phyloP scores from a whole-genome alignment of 129 eudicot species.

The Kitagawia praeruptora region DNA sequence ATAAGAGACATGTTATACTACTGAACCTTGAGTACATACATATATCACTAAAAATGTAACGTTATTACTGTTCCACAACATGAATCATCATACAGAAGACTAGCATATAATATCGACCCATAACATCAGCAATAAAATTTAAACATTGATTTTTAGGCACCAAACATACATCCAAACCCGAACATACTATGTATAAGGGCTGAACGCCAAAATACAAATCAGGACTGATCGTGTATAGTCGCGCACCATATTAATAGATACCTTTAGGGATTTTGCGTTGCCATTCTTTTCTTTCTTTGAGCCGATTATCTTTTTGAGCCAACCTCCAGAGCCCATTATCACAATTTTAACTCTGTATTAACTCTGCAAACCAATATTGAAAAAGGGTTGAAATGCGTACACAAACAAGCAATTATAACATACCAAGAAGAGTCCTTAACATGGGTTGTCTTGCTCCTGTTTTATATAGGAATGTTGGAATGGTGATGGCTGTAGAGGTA shows the following conservation, averaged over 20 bases:
- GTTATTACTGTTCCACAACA: neutral
- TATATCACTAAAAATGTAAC: neutral
- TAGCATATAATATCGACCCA: neutral
- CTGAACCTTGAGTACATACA: neutral
- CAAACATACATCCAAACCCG: neutral
- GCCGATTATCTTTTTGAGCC: constrained; percentile 63
- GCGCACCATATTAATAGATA: constrained; percentile 11
- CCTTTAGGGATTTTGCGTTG: constrained; percentile 40
- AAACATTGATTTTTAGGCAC: neutral
- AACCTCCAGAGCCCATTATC: constrained; percentile 63
- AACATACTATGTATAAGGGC: neutral
- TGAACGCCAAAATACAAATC: neutral
- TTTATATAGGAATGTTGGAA: constrained; percentile 2
- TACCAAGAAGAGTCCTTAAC: constrained; percentile 25
- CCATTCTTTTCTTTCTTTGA: constrained; percentile 51
- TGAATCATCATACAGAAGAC: neutral
- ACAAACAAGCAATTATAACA: constrained; percentile 15
- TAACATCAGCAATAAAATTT: neutral
- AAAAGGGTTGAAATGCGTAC: constrained; percentile 9
- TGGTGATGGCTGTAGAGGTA: constrained; percentile 14
- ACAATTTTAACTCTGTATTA: constrained; percentile 13
- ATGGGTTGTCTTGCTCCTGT: constrained; percentile 6
- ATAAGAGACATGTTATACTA: neutral
- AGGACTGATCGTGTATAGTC: neutral
- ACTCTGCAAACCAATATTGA: neutral